These are phyloP conservation scores for Apiospora saccharicola DNA, from an alignment of 2,329 filamentous ascomycete genomes.

Conservation along the genomic window DNA sequence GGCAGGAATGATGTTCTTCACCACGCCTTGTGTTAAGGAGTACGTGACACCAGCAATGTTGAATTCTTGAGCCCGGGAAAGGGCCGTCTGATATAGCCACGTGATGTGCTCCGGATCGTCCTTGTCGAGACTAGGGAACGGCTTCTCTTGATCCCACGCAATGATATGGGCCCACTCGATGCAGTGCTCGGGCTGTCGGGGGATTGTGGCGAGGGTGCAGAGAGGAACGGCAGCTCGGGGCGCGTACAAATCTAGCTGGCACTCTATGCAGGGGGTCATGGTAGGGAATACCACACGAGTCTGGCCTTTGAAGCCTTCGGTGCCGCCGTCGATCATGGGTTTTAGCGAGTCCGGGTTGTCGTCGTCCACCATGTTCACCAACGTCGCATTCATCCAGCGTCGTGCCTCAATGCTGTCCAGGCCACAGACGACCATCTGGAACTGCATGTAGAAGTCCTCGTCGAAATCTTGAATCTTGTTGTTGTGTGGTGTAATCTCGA, in stretches of 20 bases:
- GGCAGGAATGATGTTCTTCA: slow-evolving; percentile 99
- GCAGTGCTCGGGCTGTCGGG: slow-evolving; percentile 95
- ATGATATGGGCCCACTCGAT: slow-evolving; percentile 99
- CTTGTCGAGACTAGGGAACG: slow-evolving; percentile 87
- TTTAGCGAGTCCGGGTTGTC: slow-evolving; percentile 87
- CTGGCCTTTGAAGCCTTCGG: slow-evolving; percentile 98
- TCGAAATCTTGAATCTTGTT: slow-evolving; percentile 97
- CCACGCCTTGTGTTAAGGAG: slow-evolving; percentile 92
- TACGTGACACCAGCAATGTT: slow-evolving; percentile 94
- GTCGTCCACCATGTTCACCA: slow-evolving; percentile 88
- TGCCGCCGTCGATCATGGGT: slow-evolving; percentile 94
- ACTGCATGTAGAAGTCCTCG: slow-evolving; percentile 96
- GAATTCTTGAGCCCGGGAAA: slow-evolving; percentile 84
- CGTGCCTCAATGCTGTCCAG: slow-evolving; percentile 96
- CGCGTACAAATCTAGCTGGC: slow-evolving; percentile 97
- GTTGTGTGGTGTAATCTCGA: slow-evolving; percentile 93
- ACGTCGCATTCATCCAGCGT: slow-evolving; percentile 97
- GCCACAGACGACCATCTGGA: slow-evolving; percentile 91
- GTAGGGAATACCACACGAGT: slow-evolving; percentile 90
- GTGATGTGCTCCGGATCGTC: slow-evolving; percentile 96
- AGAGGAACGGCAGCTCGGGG: slow-evolving; percentile 96
- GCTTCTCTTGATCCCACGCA: slow-evolving; percentile 89
- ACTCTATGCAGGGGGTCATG: slow-evolving; percentile 96
- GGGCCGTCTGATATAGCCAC: slow-evolving; percentile 92
- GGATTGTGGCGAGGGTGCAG: slow-evolving; percentile 95